These are phyloP conservation scores for Penicillium waksmanii DNA, from an alignment of 495 filamentous ascomycete species.

Conservation along the genomic window DNA sequence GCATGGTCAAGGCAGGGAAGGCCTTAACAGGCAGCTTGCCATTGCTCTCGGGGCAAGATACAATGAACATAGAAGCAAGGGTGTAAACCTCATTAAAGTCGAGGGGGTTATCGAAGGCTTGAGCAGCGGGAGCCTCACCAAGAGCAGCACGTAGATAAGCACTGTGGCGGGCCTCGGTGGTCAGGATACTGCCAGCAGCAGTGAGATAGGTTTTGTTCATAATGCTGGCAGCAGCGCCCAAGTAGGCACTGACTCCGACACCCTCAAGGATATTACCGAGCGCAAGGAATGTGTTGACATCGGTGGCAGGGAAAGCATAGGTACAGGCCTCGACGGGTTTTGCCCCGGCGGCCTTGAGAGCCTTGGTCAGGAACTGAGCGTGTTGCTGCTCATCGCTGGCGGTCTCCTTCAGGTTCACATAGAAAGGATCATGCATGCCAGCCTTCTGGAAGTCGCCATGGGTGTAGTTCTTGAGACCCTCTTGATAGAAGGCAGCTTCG, in stretches of 20 bases:
- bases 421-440: conserved; percentile 54
- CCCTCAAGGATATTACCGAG: conserved; percentile 61
- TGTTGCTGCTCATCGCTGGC: conserved; percentile 60
- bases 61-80: conserved; percentile 62
- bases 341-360: conserved; percentile 51
- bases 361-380: conserved; percentile 57
- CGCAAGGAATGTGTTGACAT: conserved; percentile 49
- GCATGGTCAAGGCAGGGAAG: conserved; percentile 49
- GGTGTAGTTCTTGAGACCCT: conserved; percentile 60
- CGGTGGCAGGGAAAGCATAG: conserved; percentile 59
- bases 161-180: conserved; percentile 63
- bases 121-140: conserved; percentile 53
- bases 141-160: conserved; percentile 58
- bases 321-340: conserved; percentile 55
- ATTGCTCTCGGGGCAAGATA: conserved; percentile 57
- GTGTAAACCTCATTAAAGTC: conserved; percentile 61
- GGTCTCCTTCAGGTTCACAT: conserved; percentile 54
- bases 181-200: conserved; percentile 64
- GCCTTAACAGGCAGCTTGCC: conserved; percentile 59
- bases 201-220: conserved; percentile 55
- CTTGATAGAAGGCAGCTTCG: conserved; percentile 52
- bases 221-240: conserved; percentile 63
- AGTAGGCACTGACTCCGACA: conserved; percentile 60
- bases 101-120: conserved; percentile 62
- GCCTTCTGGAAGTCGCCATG: conserved; percentile 53